Percentiles rank a stretch among this genome's conserved stretches.
Conservation (phyloP, 2,329 filamentous ascomycete genomes). For the Penicillium sp. region DNA sequence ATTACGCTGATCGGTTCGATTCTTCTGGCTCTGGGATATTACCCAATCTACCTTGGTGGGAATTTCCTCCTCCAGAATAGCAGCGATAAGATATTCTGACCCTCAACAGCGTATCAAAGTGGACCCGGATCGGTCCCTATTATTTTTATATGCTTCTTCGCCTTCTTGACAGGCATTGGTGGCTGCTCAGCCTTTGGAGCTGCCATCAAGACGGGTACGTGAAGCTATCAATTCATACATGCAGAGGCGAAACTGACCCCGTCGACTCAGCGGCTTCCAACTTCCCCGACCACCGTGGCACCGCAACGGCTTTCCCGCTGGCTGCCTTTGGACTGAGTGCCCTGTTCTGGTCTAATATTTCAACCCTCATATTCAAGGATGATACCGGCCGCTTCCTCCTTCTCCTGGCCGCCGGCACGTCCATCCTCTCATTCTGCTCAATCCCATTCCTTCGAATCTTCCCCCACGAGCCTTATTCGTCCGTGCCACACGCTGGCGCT, state of each 20-base stretch:
- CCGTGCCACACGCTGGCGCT: constrained; percentile 32
- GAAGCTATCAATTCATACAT: neutral
- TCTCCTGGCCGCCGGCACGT: constrained; percentile 74
- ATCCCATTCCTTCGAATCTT: constrained; percentile 82
- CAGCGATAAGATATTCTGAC: neutral
- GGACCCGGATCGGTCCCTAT: constrained; percentile 57
- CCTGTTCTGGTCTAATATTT: constrained; percentile 86
- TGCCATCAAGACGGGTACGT: constrained; percentile 66
- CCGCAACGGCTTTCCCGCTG: constrained; percentile 87
- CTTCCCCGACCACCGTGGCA: constrained; percentile 85
- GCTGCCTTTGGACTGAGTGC: constrained; percentile 92
- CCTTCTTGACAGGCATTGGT: constrained; percentile 79
- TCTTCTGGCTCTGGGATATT: constrained; percentile 73
- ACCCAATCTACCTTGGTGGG: constrained; percentile 64
- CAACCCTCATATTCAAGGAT: constrained; percentile 71
- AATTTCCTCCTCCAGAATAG: neutral
- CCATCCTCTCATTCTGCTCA: constrained; percentile 65
- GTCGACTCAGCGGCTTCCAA: constrained; percentile 65
- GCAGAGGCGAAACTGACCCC: constrained; percentile 6
- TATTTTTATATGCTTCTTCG: constrained; percentile 67
- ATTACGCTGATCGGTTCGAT: constrained; percentile 71
- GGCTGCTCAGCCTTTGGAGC: constrained; percentile 88
- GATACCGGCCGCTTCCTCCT: constrained; percentile 77
- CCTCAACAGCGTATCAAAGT: constrained; percentile 60
- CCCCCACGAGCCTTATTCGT: constrained; percentile 45